Percentiles rank a stretch among this genome's conserved stretches.
phyloP scores from a whole-genome alignment of 2,329 filamentous ascomycete species.

The Domatiomyces globalis region DNA sequence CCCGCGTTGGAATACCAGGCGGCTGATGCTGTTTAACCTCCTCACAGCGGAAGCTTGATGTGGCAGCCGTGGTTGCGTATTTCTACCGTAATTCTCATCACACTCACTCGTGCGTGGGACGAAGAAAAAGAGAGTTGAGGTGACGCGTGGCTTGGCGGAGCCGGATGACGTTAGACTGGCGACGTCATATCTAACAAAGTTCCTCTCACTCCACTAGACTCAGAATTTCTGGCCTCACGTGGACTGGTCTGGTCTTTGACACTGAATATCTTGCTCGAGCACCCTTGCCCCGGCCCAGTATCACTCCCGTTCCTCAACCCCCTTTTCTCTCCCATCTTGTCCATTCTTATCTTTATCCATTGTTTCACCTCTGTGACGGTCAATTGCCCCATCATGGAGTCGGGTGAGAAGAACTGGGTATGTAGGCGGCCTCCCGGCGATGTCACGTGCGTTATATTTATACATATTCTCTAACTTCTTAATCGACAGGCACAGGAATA shows the following conservation, averaged over 20 bases:
- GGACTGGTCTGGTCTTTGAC: not conserved
- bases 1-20: no score
- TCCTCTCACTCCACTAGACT: not conserved
- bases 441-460: not conserved
- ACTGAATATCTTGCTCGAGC: not conserved
- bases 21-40: no score
- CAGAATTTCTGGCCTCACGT: not conserved
- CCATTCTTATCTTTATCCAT: not conserved
- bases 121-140: not conserved
- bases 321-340: not conserved
- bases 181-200: not conserved
- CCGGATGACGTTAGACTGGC: not conserved
- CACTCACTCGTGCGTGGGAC: not conserved
- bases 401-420: constrained; percentile 39
- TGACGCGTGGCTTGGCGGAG: not conserved
- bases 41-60: not conserved
- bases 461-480: constrained; percentile 1
- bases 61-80: not conserved
- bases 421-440: not conserved
- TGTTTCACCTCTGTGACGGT: not conserved
- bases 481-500: constrained; percentile 46
- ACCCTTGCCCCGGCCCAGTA: not conserved
- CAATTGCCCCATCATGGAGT: constrained; percentile 18
- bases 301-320: not conserved
- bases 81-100: not conserved